phyloP scores from a whole-genome alignment of 1,284 basidiomycete species.

The Cryptococcus jaspeensis region DNA sequence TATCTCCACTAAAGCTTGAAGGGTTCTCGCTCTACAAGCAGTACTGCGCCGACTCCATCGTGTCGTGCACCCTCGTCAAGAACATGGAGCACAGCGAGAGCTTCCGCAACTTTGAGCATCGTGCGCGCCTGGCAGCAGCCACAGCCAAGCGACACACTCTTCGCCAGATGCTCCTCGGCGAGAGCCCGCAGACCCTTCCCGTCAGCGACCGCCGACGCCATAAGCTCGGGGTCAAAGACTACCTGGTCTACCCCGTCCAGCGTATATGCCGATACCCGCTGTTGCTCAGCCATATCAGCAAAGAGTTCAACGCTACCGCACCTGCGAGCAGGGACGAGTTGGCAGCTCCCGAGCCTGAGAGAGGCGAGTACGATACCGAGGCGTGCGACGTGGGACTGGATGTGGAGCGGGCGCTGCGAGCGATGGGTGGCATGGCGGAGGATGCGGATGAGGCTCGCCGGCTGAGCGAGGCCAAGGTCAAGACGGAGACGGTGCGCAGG shows the following conservation, averaged over 20 bases:
- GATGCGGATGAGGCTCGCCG: constrained; percentile 59
- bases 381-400: constrained; percentile 39
- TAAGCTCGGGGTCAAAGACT: constrained; percentile 57
- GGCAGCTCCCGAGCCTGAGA: constrained; percentile 30
- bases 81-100: no score
- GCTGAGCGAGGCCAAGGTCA: constrained; percentile 62
- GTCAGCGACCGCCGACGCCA: no score
- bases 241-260: constrained; percentile 86
- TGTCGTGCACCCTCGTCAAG: constrained; percentile 66
- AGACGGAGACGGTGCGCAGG: constrained; percentile 67
- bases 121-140: no score
- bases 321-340: background rate
- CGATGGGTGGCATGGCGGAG: constrained; percentile 62
- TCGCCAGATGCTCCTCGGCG: no score
- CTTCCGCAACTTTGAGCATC: no score
- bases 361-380: constrained; percentile 13
- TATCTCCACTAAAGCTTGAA: constrained; percentile 68
- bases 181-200: no score
- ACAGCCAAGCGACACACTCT: no score
- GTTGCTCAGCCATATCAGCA: constrained; percentile 68
- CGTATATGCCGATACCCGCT: constrained; percentile 88
- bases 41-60: constrained; percentile 79
- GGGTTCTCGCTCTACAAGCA: constrained; percentile 73
- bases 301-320: constrained; percentile 34
- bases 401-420: constrained; percentile 44